Conservation (phyloP, 305 asterid species). For the Fraxinus xanthoxyloides region DNA sequence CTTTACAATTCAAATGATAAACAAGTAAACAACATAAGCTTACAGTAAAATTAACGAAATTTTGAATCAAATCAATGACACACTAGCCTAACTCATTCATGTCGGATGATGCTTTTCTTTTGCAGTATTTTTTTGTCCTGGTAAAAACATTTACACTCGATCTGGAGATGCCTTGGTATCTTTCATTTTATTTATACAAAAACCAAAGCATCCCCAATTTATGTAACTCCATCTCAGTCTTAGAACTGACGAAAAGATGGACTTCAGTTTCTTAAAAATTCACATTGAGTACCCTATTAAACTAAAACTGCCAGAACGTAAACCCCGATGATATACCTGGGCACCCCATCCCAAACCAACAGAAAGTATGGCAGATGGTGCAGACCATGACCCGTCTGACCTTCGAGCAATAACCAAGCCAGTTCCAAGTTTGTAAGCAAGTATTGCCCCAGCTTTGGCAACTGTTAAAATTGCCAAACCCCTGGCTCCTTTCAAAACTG, state of each 20-base stretch:
- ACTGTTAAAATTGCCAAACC: constrained; percentile 94
- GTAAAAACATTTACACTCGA: background rate
- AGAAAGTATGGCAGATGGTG: constrained; percentile 91
- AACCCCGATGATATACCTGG: constrained; percentile 49
- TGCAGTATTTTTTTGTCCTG: background rate
- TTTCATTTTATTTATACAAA: background rate
- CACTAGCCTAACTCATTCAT: background rate
- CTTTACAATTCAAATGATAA: constrained; percentile 17
- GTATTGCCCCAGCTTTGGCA: constrained; percentile 81
- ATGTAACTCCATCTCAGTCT: background rate
- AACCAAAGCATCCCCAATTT: background rate
- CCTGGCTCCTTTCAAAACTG: constrained; percentile 83
- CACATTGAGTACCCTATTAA: background rate
- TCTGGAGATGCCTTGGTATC: constrained; percentile 3
- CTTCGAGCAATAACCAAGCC: constrained; percentile 89
- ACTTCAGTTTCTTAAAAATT: background rate
- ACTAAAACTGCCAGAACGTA: background rate
- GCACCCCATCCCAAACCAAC: constrained; percentile 99
- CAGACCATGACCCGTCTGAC: constrained; percentile 98
- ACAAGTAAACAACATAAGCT: background rate
- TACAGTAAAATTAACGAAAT: background rate
- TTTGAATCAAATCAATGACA: background rate
- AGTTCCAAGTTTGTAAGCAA: constrained; percentile 87
- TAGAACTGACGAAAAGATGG: constrained; percentile 11
- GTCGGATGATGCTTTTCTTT: background rate